Base-by-base conservation (phyloP, 75 land plant species). In the Pinus tabuliformis region DNA sequence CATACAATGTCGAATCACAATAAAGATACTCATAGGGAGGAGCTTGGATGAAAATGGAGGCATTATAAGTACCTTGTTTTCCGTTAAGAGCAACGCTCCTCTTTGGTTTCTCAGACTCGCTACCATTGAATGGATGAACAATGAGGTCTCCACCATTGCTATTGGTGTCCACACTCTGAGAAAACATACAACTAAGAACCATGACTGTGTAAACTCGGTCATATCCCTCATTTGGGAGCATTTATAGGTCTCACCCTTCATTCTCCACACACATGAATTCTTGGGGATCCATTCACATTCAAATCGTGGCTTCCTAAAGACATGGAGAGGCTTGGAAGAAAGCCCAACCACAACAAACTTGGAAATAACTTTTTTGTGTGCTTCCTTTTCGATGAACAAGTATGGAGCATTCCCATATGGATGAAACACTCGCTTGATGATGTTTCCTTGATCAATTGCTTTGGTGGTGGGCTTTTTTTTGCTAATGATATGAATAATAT, bases 1-100 rank as follows among this genome's bases (percentile, higher is more conserved):
- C 98, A 75, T 88, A 95, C 76, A 95, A 66, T 6, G 95, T 87
- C 36, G 98, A 95, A 3, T 95, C 95, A 30, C 95, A 95, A 78
- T 95, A 92, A 52, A 92, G 65, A 76, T 85, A 95, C 12, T 95
- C 95, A 61, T 91, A 94, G 1, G 36, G 21, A 17, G 72, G 75
- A 4, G 82, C 84, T 26, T 83, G 79, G 14, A n/a, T 21, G 66
- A 61, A 83, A 57, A 15, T 13, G 52, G 84, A 59, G 30, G 59
- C 83, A 57, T 81, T 62, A 70, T 71, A 84, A 22, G 62, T 70
- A 12, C 78, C 88, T 3, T 81, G 82, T 1, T 74, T n/a, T 75
- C 91, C 96, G 59, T 75, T 85, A 62, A 93, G 54, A 2, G 86
- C 91, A 0, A 84, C 81, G 57, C 87, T 71, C 73, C 70, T 82